A percentile compares a stretch with the other conserved stretches of the same genome.
phyloP scores from a whole-genome alignment of 306 rosid species.

The Biancaea sappan region DNA sequence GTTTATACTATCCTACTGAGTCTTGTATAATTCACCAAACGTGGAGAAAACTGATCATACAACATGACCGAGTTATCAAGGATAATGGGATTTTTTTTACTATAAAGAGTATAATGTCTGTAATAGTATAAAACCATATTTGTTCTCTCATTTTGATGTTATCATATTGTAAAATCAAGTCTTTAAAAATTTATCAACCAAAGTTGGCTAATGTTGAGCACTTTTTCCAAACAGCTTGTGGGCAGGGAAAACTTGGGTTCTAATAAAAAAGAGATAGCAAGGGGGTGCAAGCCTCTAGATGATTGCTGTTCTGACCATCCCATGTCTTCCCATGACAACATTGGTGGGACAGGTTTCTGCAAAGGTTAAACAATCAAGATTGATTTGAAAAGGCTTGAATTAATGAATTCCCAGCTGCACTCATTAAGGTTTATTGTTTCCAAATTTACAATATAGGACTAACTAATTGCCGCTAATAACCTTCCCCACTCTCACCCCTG shows the following conservation, averaged over 20 bases:
- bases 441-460: neutral
- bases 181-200: no score
- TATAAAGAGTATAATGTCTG: neutral
- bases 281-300: no score
- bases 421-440: conserved; percentile 1
- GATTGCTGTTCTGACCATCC: no score
- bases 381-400: neutral
- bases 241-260: no score
- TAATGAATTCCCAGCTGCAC: neutral
- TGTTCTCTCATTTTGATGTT: neutral
- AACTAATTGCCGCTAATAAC: conserved; percentile 12
- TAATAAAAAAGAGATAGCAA: no score
- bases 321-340: no score
- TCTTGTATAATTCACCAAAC: no score
- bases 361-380: neutral
- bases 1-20: no score
- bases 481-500: conserved; percentile 21
- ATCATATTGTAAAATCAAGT: neutral
- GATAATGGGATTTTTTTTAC: neutral
- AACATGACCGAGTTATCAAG: neutral
- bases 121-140: neutral
- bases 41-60: neutral
- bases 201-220: no score
- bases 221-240: no score
- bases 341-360: neutral